Base-by-base conservation (phyloP, 2,329 filamentous ascomycete genomes). In the Fusarium tricinctum region DNA sequence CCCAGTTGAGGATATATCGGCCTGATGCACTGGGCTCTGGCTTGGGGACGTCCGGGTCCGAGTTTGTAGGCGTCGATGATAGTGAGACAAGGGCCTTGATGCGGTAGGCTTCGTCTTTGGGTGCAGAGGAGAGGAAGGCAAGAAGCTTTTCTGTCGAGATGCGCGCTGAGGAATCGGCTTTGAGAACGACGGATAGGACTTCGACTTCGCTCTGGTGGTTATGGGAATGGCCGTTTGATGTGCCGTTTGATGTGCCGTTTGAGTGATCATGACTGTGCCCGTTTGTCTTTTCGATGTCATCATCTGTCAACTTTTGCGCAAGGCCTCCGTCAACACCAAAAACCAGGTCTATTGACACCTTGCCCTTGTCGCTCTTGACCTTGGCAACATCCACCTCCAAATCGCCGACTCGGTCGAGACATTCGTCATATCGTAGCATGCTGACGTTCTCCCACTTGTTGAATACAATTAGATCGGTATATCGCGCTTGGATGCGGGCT, bases 1-100 rank as follows among this genome's bases (percentile, higher is more conserved):
- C 96, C 96, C 96, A 99, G 78, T 99, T 99, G 62, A 99, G 86
- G 44, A 99, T 97, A 76, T 96, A 97, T 56, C 92, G 85, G 4
- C 75, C 77, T 3, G 64, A 63, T 5, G 79, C 72, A 47, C 74
- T 73, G 6, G 78, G 69, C 9, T 73, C 74, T 7, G 77, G 76
- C 32, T 79, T 74, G 9, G 78, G 76, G 0, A 77, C 72, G 39
- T 85, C 83, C 23, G 83, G 81, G 56, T 87, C 85, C 1, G 88
- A 89, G 72, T 83, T 83, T 19, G 71, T 69, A 10, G 88, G 82
- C 0, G 80, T 73, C 1, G 81, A 76, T 0, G 83, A 80, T 4
- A 85, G 81, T 2, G 84, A 83, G 14, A 88, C 73, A 12, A 88
- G 81, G 13, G 88, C 92, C 79, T 99, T 99, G 78, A 99, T 98